A percentile compares a stretch with the other conserved stretches of the same genome.
These are phyloP conservation scores for Ambrosiella beaveri DNA, from an alignment of 2,329 filamentous ascomycete species.

Conservation along the genomic window DNA sequence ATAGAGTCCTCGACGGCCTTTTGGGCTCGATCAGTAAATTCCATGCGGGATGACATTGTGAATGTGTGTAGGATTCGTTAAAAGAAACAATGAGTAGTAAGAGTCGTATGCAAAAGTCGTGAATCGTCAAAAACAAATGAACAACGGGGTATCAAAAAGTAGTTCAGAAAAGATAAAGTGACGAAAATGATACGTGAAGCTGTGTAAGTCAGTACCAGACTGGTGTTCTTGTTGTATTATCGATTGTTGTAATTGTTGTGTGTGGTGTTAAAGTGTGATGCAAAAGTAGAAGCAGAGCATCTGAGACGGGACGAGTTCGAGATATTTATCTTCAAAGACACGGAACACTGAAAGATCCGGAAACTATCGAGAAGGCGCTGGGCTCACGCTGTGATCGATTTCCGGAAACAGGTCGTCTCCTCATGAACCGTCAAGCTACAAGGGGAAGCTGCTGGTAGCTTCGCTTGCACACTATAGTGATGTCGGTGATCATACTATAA, in stretches of 20 bases:
- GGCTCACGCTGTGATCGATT: background rate
- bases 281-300: background rate
- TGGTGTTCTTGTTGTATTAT: background rate
- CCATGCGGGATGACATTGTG: constrained; percentile 57
- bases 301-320: background rate
- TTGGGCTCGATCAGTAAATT: constrained; percentile 86
- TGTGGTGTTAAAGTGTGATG: background rate
- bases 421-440: background rate
- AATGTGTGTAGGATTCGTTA: background rate
- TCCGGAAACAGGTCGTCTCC: background rate
- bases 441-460: constrained; percentile 8
- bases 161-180: background rate
- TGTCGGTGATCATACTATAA: constrained; percentile 6
- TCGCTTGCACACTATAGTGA: constrained; percentile 8
- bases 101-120: constrained; percentile 3
- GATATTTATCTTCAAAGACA: background rate
- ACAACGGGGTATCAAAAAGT: constrained; percentile 1
- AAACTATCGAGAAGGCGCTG: background rate
- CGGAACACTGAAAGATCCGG: background rate
- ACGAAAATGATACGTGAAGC: background rate
- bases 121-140: background rate
- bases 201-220: too few species aligned
- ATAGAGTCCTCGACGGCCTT: constrained; percentile 82
- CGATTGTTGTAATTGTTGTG: background rate
- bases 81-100: background rate